Evolutionary conservation across 108 stramenopile species (phyloP).

Genomic region (Nitzschia inconspicua): DNA sequence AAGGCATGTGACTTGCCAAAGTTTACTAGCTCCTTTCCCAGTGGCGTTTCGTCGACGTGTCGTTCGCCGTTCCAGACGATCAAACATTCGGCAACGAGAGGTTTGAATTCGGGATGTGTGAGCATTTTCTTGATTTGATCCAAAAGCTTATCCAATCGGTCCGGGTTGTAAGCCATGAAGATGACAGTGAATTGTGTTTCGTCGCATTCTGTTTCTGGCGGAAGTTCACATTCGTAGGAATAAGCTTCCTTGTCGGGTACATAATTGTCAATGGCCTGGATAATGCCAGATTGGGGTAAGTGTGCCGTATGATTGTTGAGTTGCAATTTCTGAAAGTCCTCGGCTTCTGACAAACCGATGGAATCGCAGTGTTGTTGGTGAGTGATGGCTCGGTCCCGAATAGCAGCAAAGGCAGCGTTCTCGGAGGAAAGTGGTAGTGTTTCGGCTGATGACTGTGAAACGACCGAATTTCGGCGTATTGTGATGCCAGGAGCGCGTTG

Average conservation of each 20-base stretch:
- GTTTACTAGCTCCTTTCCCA: slow-evolving; percentile 44
- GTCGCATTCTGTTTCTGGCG: slow-evolving; percentile 47
- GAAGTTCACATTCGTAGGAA: slow-evolving; percentile 41
- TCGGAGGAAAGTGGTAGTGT: no score
- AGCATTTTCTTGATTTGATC: slow-evolving; percentile 37
- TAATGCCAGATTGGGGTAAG: slow-evolving; percentile 40
- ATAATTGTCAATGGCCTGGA: slow-evolving; percentile 22
- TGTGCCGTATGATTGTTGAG: slow-evolving; percentile 14
- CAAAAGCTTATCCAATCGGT: slow-evolving; percentile 36
- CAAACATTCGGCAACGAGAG: slow-evolving; percentile 56
- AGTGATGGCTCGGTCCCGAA: not conserved
- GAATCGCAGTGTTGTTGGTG: not conserved
- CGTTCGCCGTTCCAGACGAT: slow-evolving; percentile 85
- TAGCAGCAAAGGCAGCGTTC: not conserved
- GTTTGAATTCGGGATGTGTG: slow-evolving; percentile 3
- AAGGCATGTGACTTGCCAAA: slow-evolving; percentile 30
- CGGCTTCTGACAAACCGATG: not conserved
- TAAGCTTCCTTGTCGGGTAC: not conserved
- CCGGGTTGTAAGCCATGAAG: slow-evolving; percentile 62
- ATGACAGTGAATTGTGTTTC: slow-evolving; percentile 52
- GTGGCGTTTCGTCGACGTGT: slow-evolving; percentile 35
- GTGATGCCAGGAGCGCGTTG: no score
- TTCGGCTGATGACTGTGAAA: no score
- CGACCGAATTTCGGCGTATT: no score
- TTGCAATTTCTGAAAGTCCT: not conserved